Percentiles rank a stretch among this genome's conserved stretches.
Conservation (phyloP, 345 rosid species). For the Eucalyptus pauciflora region DNA sequence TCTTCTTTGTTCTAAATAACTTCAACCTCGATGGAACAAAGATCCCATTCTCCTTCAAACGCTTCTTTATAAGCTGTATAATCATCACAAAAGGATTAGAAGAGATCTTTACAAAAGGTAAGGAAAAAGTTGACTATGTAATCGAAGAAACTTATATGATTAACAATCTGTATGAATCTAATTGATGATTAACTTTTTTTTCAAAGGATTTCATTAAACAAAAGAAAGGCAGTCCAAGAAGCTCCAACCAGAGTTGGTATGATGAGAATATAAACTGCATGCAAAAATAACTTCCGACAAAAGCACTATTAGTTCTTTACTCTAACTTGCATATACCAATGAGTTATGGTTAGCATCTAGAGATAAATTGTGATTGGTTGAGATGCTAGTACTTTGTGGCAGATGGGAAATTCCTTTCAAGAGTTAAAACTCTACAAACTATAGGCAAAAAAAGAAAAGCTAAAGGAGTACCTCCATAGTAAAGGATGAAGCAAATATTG, state of each 20-base stretch:
- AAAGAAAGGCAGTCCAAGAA: not conserved
- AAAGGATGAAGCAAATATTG: slow-evolving; percentile 90
- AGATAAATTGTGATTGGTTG: not conserved
- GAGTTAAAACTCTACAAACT: not conserved
- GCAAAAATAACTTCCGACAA: not conserved
- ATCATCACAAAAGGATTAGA: not conserved
- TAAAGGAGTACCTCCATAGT: slow-evolving; percentile 79
- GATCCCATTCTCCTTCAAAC: slow-evolving; percentile 91
- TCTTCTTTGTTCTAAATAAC: slow-evolving; percentile 50
- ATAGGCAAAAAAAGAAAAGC: no score
- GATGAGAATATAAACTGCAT: not conserved
- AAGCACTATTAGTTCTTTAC: not conserved
- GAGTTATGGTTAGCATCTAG: not conserved
- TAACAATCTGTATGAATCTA: not conserved
- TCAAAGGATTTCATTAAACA: not conserved
- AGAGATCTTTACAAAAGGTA: not conserved
- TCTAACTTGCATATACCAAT: not conserved
- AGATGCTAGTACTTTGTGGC: not conserved
- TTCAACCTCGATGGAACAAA: slow-evolving; percentile 88
- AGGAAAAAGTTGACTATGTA: not conserved
- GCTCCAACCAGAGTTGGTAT: not conserved
- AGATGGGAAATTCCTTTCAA: not conserved
- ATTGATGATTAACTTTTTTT: not conserved
- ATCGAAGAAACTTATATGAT: not conserved
- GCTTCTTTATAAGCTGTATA: slow-evolving; percentile 79